A percentile compares a stretch with the other conserved stretches of the same genome.
Conservation (phyloP, 2,329 filamentous ascomycete genomes). For the Aspergillus intermedius region DNA sequence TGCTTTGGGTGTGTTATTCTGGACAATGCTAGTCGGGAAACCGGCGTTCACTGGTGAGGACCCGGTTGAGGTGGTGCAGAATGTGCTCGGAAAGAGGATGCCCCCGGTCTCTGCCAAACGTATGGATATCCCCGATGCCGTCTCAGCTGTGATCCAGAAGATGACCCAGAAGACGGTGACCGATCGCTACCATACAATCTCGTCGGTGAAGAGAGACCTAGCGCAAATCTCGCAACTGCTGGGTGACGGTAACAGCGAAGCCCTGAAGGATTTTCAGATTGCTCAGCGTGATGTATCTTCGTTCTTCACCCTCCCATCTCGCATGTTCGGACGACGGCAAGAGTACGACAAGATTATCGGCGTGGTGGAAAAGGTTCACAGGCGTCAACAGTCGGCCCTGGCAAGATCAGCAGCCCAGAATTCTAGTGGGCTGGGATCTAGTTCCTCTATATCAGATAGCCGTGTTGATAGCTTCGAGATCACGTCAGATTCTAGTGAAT, state of each 20-base stretch:
- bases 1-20: conserved; percentile 82
- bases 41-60: conserved; percentile 72
- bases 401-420: conserved; percentile 26
- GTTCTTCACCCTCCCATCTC: conserved; percentile 77
- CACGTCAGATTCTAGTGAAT: conserved; percentile 51
- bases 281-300: conserved; percentile 84
- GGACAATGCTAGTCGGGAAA: conserved; percentile 73
- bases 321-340: conserved; percentile 70
- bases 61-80: conserved; percentile 86
- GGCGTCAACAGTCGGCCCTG: conserved; percentile 48
- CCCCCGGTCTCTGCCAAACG: conserved; percentile 69
- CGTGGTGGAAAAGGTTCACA: conserved; percentile 70
- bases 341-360: conserved; percentile 65
- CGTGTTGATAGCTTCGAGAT: conserved; percentile 43
- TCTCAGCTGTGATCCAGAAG: conserved; percentile 78
- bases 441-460: conserved; percentile 47
- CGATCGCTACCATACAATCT: conserved; percentile 84
- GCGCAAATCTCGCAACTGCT: conserved; percentile 66
- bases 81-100: conserved; percentile 72
- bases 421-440: conserved; percentile 45
- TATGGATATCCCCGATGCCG: conserved; percentile 74
- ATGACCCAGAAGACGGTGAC: conserved; percentile 85
- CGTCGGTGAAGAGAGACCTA: conserved; percentile 77
- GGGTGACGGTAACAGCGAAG: conserved; percentile 64
- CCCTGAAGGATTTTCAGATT: conserved; percentile 67